These are phyloP conservation scores for Colletotrichum scovillei DNA, from an alignment of 2,329 filamentous ascomycete species.

Conservation along the genomic window DNA sequence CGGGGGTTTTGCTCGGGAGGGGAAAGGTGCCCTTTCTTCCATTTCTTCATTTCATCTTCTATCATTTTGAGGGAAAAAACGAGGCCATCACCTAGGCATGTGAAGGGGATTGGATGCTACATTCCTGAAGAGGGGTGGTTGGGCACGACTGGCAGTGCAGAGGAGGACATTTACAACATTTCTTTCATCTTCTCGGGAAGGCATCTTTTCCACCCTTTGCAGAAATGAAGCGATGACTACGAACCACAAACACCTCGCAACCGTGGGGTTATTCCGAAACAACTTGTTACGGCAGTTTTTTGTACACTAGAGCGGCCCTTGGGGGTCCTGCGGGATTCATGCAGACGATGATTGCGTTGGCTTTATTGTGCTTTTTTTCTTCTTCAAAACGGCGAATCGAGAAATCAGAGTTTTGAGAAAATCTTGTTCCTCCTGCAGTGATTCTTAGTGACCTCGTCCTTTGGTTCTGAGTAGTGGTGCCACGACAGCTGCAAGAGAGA, in stretches of 20 bases:
- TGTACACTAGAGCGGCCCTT: conserved; percentile 30
- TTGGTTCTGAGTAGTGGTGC: too few species aligned
- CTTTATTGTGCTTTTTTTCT: background rate
- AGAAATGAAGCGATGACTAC: conserved; percentile 35
- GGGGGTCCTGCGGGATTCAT: conserved; percentile 14
- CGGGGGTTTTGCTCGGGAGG: background rate
- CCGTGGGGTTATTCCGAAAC: background rate
- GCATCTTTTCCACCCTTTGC: conserved; percentile 30
- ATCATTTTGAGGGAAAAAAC: background rate
- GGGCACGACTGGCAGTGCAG: conserved; percentile 14
- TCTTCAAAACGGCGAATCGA: conserved; percentile 34
- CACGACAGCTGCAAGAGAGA: too few species aligned
- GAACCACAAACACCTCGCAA: conserved; percentile 20
- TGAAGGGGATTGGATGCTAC: background rate
- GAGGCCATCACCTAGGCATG: background rate
- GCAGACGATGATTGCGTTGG: conserved; percentile 27
- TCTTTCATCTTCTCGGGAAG: conserved; percentile 25
- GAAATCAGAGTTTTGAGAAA: conserved; percentile 29
- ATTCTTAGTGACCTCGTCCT: too few species aligned
- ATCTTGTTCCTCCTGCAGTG: background rate
- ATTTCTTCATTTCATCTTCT: background rate
- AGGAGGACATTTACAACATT: conserved; percentile 12
- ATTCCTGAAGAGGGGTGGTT: background rate
- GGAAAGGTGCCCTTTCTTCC: background rate
- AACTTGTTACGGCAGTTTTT: conserved; percentile 2